Percentiles rank a stretch among this genome's conserved stretches.
Evolutionary conservation across 2,329 filamentous ascomycete species (phyloP).

Genomic region (Xylariaceae sp.): DNA sequence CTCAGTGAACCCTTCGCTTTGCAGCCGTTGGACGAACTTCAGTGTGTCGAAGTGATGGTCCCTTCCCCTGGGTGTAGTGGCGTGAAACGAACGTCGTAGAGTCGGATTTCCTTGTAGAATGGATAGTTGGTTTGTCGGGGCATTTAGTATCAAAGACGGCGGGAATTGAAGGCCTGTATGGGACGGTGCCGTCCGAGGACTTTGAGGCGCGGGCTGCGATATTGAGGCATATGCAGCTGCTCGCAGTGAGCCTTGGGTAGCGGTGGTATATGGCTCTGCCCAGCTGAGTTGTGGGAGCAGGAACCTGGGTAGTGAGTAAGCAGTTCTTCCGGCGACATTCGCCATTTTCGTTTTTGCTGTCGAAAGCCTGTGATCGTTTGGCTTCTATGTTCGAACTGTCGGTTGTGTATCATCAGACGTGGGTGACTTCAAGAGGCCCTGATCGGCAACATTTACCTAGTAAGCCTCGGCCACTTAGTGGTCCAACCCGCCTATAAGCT

Average conservation of each 20-base stretch:
- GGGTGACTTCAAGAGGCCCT: too few species aligned
- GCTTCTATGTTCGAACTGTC: background rate
- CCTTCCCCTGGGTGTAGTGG: slow-evolving; percentile 55
- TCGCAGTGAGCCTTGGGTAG: slow-evolving; percentile 29
- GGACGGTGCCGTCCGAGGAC: slow-evolving; percentile 23
- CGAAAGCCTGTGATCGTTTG: background rate
- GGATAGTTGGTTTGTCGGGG: slow-evolving; percentile 12
- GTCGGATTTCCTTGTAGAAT: slow-evolving; percentile 29
- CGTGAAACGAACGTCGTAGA: slow-evolving; percentile 59
- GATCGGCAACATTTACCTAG: too few species aligned
- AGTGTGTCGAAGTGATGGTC: slow-evolving; percentile 98
- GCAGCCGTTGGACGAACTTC: slow-evolving; percentile 88
- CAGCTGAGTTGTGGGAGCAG: slow-evolving; percentile 55
- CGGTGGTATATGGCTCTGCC: slow-evolving; percentile 38
- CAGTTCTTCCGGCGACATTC: slow-evolving; percentile 27
- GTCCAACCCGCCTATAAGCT: too few species aligned
- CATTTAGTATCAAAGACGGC: slow-evolving; percentile 9
- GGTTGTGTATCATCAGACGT: too few species aligned
- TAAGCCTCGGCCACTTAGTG: too few species aligned
- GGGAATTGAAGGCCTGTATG: slow-evolving; percentile 23
- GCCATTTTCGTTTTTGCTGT: slow-evolving; percentile 25
- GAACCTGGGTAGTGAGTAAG: slow-evolving; percentile 48
- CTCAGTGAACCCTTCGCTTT: slow-evolving; percentile 90
- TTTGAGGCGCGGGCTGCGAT: slow-evolving; percentile 20
- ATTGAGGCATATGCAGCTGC: slow-evolving; percentile 28